Base-by-base conservation (phyloP, 768 basidiomycete genomes). In the Dioszegia hungarica region DNA sequence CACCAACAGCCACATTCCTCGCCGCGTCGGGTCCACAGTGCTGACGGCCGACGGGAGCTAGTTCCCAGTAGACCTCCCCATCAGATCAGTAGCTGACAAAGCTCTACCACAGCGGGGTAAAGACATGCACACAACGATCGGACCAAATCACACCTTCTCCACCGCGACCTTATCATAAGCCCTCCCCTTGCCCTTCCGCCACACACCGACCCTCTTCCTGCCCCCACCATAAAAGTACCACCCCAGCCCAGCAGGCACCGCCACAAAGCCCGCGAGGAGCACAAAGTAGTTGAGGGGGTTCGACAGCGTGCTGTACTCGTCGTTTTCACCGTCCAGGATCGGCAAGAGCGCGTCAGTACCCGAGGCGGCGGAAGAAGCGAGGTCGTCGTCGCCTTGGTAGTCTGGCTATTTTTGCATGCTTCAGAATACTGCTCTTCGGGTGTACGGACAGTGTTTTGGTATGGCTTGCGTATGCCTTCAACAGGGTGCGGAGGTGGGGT, bases 201-300 rank as follows among this genome's bases (percentile, higher is more conserved):
- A 61, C 9, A 37, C 53, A 9, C 24, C 31, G 15, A 66, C 31
- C 48, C 56, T 37, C 57, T 66, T 62, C 41, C 60, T 64, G 8
- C 67, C 67, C 10, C 70, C 70, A 3, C 62, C 64, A 34, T 66
- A 72, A 37, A 64, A 72, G 48, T 68, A 68, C 20, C 63, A 64
- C 2, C 57, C 62, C 36, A 56, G 48, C 1, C 60, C 66, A 15
- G 77, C 78, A 19, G 80, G 74, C 24, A 81, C 27, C n/a, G 72
- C 74, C 1, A 78, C 79, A 45, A 86, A 57, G 56, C 83, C 70
- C 29, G 84, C 55, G 28, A 78, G 48, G 17, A 76, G 61, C 31
- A 69, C 51, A 38, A 72, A 51, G 62, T 66, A 73, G 28, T 66
- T 68, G 22, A 33, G 47, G 25, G 68, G 64, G 8, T 64, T 63